phyloP scores from a whole-genome alignment of 164 flowering plant genomes.

The Nymphaea thermarum region DNA sequence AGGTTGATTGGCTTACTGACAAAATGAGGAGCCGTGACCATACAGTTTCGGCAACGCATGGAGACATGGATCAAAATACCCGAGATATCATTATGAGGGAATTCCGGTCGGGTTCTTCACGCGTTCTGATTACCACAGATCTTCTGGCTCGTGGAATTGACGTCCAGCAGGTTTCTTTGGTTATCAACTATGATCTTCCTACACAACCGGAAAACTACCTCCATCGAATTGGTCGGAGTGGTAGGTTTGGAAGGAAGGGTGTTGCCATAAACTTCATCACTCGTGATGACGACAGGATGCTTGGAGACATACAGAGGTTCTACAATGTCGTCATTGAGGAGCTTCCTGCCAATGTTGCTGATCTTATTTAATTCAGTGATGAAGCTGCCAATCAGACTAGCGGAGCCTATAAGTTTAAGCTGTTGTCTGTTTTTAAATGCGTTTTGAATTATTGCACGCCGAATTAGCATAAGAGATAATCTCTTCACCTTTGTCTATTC shows the following conservation, averaged over 20 bases:
- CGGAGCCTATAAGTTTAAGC: background rate
- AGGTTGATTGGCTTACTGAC: slow-evolving; percentile 92
- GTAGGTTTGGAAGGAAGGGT: slow-evolving; percentile 82
- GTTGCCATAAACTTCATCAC: slow-evolving; percentile 82
- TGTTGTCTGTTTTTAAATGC: background rate
- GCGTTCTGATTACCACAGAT: slow-evolving; percentile 83
- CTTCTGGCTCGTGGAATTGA: slow-evolving; percentile 86
- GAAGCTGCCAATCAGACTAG: background rate
- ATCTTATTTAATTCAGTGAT: slow-evolving; percentile 39
- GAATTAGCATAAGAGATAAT: background rate
- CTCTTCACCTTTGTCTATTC: background rate
- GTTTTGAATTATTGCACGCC: background rate
- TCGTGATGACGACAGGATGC: slow-evolving; percentile 70
- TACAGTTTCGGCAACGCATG: slow-evolving; percentile 84
- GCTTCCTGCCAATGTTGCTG: slow-evolving; percentile 69
- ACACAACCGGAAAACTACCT: slow-evolving; percentile 88
- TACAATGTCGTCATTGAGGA: slow-evolving; percentile 70
- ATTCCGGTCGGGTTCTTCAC: slow-evolving; percentile 78
- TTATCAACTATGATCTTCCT: slow-evolving; percentile 74
- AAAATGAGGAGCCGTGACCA: slow-evolving; percentile 84
- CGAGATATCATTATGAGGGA: slow-evolving; percentile 84
- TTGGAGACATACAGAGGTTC: slow-evolving; percentile 64
- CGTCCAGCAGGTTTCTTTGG: slow-evolving; percentile 87
- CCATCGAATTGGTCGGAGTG: slow-evolving; percentile 85
- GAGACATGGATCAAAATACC: slow-evolving; percentile 89